Evolutionary conservation across 2,329 filamentous ascomycete species (phyloP).

Genomic region (Clarireedia paspali): DNA sequence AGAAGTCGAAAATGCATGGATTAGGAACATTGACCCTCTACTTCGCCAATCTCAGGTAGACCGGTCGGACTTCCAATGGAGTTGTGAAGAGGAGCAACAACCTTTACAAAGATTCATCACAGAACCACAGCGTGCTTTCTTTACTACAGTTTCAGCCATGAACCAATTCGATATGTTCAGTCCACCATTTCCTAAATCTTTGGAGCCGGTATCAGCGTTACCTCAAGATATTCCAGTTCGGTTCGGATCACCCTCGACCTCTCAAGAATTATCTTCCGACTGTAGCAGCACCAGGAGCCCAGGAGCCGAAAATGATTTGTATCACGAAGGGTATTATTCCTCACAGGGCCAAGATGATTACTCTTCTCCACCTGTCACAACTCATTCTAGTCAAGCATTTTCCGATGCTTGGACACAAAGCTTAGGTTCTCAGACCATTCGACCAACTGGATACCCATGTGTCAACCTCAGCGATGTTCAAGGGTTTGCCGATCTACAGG

Average conservation of each 20-base stretch:
- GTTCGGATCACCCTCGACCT: constrained; percentile 20
- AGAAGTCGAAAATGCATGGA: constrained; percentile 11
- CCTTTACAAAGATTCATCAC: constrained; percentile 19
- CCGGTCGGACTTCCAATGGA: constrained; percentile 1
- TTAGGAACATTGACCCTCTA: constrained; percentile 17
- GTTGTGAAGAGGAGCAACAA: constrained; percentile 11
- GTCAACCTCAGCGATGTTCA: constrained; percentile 27
- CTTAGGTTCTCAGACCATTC: not conserved
- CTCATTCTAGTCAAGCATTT: constrained; percentile 10
- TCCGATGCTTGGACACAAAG: constrained; percentile 3
- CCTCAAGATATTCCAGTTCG: constrained; percentile 12
- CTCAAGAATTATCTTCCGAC: constrained; percentile 18
- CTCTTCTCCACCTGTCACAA: not conserved
- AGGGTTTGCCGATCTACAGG: constrained; percentile 19
- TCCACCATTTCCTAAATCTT: constrained; percentile 3
- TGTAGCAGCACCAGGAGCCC: constrained; percentile 20
- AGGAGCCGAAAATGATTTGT: constrained; percentile 15
- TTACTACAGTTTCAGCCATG: constrained; percentile 10
- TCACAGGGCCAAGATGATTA: constrained; percentile 13
- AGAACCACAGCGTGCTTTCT: constrained; percentile 13
- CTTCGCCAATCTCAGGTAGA: constrained; percentile 1
- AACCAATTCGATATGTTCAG: not conserved
- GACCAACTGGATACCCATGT: constrained; percentile 7
- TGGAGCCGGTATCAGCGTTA: constrained; percentile 13
- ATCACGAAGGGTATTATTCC: constrained; percentile 14